Evolutionary conservation across 2,329 filamentous ascomycete genomes (phyloP), one percentile per base, ranked within the genome.

Genomic region (Calonectria crousiana): DNA sequence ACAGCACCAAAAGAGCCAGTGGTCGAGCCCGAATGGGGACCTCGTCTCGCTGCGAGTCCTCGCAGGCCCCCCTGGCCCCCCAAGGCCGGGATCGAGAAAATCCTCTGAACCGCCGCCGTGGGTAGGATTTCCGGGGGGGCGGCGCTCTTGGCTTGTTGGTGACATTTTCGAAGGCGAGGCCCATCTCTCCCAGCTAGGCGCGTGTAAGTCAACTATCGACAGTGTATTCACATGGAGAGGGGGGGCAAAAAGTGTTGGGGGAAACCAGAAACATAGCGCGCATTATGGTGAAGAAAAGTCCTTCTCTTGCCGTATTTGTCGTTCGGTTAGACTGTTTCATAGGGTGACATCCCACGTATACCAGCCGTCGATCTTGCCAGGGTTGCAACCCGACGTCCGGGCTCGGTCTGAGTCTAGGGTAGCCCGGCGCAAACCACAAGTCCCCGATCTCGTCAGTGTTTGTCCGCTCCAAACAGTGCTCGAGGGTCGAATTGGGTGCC

Each of bases 51-150:
- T 20, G 51, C 44, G 38, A 36, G 38, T 68, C 77, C 78, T 26
- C 26, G 26, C 44, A 62, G 62, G 72, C 6, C 36, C 6, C 36
- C 77, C 53, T 66, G 20, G 69, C 16, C 18, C 18, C 49, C 8
- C 26, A 23, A 65, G 56, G 52, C 38, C 44, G 44, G 38, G 34
- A 44, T 49, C 52, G 30, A 23, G 56, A 13, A 58, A 68, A 77
- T 71, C 74, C 68, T 73, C 13, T 23, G 71, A 73, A 73, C 74
- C 76, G 66, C 20, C 69, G 34, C 34, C 36, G 23, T 58, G 71
- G 76, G 65, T 62, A 73, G 74, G 65, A 67, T 74, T 72, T 47
- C 47, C 10, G 53, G 26, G 44, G 20, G 67, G 20, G 16, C 26
- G 10, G 30, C 38, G 11, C 36, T 11, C 34, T 41, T 20, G 56